Conservation (phyloP, 2,329 filamentous ascomycete species). For the Hymenotorrendiella dingleyae region DNA sequence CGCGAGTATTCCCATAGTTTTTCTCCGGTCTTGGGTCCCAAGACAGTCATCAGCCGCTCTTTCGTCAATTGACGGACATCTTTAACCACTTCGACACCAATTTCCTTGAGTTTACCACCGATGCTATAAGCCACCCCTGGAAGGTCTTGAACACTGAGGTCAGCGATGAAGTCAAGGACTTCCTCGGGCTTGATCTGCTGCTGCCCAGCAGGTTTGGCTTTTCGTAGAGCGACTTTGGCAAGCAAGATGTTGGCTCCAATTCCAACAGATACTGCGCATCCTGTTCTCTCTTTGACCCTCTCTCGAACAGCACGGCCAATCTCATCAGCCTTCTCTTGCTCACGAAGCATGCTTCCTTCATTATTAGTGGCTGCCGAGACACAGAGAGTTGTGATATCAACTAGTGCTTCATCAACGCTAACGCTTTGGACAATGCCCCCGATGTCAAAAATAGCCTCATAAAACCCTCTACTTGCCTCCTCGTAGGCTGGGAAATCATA, state of each 20-base stretch:
- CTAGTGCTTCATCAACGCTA: slow-evolving; percentile 88
- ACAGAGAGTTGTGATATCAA: slow-evolving; percentile 74
- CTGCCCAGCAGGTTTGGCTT: slow-evolving; percentile 91
- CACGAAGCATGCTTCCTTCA: slow-evolving; percentile 66
- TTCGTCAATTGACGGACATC: slow-evolving; percentile 74
- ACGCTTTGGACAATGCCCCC: slow-evolving; percentile 90
- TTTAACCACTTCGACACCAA: slow-evolving; percentile 75
- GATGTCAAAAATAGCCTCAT: slow-evolving; percentile 72
- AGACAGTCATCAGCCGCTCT: slow-evolving; percentile 63
- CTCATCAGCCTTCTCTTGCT: slow-evolving; percentile 72
- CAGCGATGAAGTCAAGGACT: slow-evolving; percentile 68
- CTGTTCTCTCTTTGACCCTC: slow-evolving; percentile 67
- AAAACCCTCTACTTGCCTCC: slow-evolving; percentile 82
- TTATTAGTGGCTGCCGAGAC: slow-evolving; percentile 59
- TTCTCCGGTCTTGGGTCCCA: slow-evolving; percentile 90
- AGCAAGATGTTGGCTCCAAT: slow-evolving; percentile 87
- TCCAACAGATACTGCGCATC: slow-evolving; percentile 84
- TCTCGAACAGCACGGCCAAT: slow-evolving; percentile 64
- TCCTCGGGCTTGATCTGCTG: slow-evolving; percentile 80
- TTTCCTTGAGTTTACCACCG: slow-evolving; percentile 78
- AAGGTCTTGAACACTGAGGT: slow-evolving; percentile 71
- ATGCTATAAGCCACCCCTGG: slow-evolving; percentile 93
- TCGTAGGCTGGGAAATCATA: slow-evolving; percentile 97
- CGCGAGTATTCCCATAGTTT: slow-evolving; percentile 86
- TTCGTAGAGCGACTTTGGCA: slow-evolving; percentile 84